Evolutionary conservation across 768 basidiomycete species (phyloP), one percentile per base, ranked within the genome.

Genomic region (Roridomyces roridus): DNA sequence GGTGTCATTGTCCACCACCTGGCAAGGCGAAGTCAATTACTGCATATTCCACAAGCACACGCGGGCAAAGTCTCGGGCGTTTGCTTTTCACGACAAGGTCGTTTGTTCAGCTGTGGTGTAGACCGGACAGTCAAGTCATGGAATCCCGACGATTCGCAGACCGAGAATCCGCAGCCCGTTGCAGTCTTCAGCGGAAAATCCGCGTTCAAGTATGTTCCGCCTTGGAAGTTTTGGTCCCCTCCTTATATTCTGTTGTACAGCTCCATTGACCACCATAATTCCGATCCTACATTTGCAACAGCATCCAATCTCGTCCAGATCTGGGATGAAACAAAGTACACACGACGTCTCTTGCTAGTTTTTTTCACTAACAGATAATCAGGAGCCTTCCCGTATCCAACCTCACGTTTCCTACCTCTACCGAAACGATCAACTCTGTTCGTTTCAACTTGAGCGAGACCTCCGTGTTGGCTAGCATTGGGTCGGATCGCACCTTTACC

Each of bases 241-340:
- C 56, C 58, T 57, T 51, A 51, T 51, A 25, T 14, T 63, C 47
- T 48, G 61, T 52, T 29, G 8, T 46, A 7, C 65, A 96, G 95
- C 67, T 89, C 91, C 40, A 92, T 99, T 72, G 94, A 98, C 65
- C 97, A 98, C 68, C 97, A 98, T 69, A 84, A 89, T 42, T 85
- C 85, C 31, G 91, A 96, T 55, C 79, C 89, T n/a, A 72, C 94
- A 5, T 99, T 99, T 65, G 96, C 95, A 0, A 96, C 96, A 0
- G 95, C 94, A 2, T 96, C 94, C 0, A 93, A 89, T 64, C 82
- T 85, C 44, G 95, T 99, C 7, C 96, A 98, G 70, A 82, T 99
- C 63, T 99, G 97, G 97, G 97, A 99, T 65, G 94, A 98, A 73
- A 96, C 89, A 34, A 94, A 94, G 92, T 94, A 51, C n/a, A 86